Base-by-base conservation (phyloP, 345 rosid genomes). In the Pistacia integerrima region DNA sequence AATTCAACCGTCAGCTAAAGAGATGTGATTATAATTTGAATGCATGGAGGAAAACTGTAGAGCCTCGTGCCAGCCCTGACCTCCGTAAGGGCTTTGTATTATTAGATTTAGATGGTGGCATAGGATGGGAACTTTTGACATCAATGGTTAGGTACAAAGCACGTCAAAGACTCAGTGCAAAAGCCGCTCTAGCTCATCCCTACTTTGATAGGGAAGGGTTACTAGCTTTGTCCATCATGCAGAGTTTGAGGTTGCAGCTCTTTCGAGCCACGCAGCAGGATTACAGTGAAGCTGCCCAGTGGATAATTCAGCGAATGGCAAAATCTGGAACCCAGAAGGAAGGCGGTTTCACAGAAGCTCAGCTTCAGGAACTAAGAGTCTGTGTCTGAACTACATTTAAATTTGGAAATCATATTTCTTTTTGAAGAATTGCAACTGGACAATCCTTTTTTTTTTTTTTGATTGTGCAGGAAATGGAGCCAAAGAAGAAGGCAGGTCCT, bases 271-370 rank as follows among this genome's bases (percentile, higher is more conserved):
- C 97, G 9, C 97, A 93, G 67, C 98, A 96, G 80, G 97, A 93
- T 79, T 96, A 96, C 57, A 84, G 92, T 5, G 98, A 92, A 79
- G 92, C 97, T 76, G 93, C 86, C 41, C 82, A 81, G 12, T 93
- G 98, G 99, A 70, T 91, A 51, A 84, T 87, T 76, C 89, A 90
- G 72, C 84, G 90, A 69, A 93, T 96, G 98, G 98, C 98, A 25
- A 96, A 77, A 82, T 91, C 97, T 8, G 99, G 99, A 74, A 90
- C 97, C 30, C 85, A 90, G 77, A 92, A 90, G 83, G 97, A 90
- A 33, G 97, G 99, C 0, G 97, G 99, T 76, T 93, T 96, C 82
- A 93, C 99, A 0, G 98, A 96, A 89, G 97, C 93, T 11, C 97
- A 92, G 80, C 97, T 96, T 71, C 97, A 86, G 75, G 93, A 90